Evolutionary conservation across 345 rosid genomes (phyloP), one percentile per base, ranked within the genome.

Genomic region (Carallia pectinifolia): DNA sequence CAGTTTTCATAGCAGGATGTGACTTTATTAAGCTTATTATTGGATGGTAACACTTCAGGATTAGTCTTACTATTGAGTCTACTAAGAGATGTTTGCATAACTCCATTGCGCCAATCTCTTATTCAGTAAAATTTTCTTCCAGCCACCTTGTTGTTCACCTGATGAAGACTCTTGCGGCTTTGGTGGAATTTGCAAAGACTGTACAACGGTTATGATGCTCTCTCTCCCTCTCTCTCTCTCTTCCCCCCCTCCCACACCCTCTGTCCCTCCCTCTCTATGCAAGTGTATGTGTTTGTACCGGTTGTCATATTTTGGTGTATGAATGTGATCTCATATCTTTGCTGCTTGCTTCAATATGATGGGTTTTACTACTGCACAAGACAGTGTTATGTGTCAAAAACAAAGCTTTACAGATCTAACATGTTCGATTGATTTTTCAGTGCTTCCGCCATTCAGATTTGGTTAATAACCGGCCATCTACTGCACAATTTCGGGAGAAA

Each of bases 141-240:
- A 93, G 96, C 96, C 96, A 64, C 97, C 97, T 72, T 93, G 97
- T 81, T 93, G 98, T 81, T 80, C 86, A 66, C 83, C 88, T 53
- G 93, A 84, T 67, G 91, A 85, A 47, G 91, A 75, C 73, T 73
- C 85, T 62, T 94, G 99, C 72, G 81, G 85, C 64, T 59, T 86
- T 39, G 78, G 79, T 80, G 98, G 85, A 82, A 83, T 80, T 27
- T 95, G 98, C 86, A 88, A 90, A 80, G 99, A 95, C 60, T 95
- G 99, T 74, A 95, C 97, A 50, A 95, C 97, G 92, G 99, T 95
- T 88, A 33, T 58, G 50, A 84, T 59, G 59, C 50, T 52, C 64
- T 40, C 54, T 47, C 68, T 56, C 61, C 10, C 53, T 66, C 38
- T 50, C 53, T 58, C 53, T 58, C 68, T 68, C 58, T 71, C 59